Base-by-base conservation (phyloP, 306 rosid genomes). In the Fragaria iinumae region DNA sequence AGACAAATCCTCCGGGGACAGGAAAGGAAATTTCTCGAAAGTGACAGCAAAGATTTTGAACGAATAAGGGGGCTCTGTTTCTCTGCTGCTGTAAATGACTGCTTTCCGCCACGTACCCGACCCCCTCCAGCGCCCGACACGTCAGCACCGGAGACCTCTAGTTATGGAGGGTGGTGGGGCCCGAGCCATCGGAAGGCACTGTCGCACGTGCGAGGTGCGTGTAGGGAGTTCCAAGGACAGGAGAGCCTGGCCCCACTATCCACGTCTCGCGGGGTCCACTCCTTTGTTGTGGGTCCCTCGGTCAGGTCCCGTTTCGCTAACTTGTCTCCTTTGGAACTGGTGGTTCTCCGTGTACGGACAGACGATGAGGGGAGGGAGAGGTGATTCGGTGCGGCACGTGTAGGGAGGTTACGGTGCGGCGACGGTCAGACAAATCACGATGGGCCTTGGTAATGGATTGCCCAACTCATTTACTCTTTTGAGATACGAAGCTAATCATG, bases 301-400 rank as follows among this genome's bases (percentile, higher is more conserved):
- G 77, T 86, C 79, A 75, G 52, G 16, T 49, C 77, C 70, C 71
- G 79, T 75, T 80, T 44, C 63, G 69, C 64, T 45, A 27, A 21
- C 75, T 76, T 83, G 84, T 87, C 84, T 48, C 71, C 79, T 66
- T 67, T 36, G 14, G 21, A 81, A 83, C 88, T 16, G 80, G 67
- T 62, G 74, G 70, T 64, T 71, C 75, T 77, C 71, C 75, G 64
- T 56, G 88, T 85, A 87, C 89, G 89, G 86, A 84, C 86, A 74
- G 69, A 17, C 36, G 43, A 80, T 10, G 32, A 10, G 56, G 2
- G 7, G 38, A 12, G 6, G 83, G 2, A 52, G 1, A 62, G 49
- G 66, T 29, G 3, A 59, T 88, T 11, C 2, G 41, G 77, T 79
- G 83, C 7, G 82, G 53, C 23, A 14, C 59, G 41, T 63, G 43